Conservation (phyloP, 352 stramenopile species). For the Phytopythium kandeliae region DNA sequence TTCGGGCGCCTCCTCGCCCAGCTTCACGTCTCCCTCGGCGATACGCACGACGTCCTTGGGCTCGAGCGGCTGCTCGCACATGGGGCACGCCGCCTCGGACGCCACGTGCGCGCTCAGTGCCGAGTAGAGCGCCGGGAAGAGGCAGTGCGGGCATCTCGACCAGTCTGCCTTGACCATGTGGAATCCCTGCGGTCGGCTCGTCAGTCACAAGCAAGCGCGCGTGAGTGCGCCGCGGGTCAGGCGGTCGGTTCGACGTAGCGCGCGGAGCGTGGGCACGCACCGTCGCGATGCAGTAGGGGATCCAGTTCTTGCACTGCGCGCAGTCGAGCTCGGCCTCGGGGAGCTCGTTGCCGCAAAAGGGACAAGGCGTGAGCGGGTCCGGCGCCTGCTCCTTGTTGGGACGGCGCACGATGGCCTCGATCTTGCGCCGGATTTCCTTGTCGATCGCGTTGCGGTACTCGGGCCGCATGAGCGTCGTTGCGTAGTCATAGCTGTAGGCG, state of each 20-base stretch:
- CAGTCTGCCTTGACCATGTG: slow-evolving; percentile 94
- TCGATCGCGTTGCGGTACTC: slow-evolving; percentile 87
- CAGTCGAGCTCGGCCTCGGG: slow-evolving; percentile 88
- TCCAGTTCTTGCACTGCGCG: slow-evolving; percentile 86
- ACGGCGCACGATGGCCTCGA: slow-evolving; percentile 92
- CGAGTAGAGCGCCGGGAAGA: slow-evolving; percentile 87
- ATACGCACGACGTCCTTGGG: slow-evolving; percentile 24
- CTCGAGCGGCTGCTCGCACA: slow-evolving; percentile 62
- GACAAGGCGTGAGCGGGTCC: slow-evolving; percentile 71
- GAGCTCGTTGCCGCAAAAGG: slow-evolving; percentile 76
- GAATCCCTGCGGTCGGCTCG: slow-evolving; percentile 69
- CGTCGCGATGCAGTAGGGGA: slow-evolving; percentile 92
- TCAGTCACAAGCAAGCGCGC: neutral
- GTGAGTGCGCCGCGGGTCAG: neutral
- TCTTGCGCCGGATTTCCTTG: slow-evolving; percentile 91
- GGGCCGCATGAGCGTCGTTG: slow-evolving; percentile 86
- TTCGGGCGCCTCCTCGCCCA: slow-evolving; percentile 22
- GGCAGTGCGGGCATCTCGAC: slow-evolving; percentile 85
- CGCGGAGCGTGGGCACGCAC: slow-evolving; percentile 18
- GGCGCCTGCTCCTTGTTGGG: slow-evolving; percentile 85
- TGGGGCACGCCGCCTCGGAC: slow-evolving; percentile 60
- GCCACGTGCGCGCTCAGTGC: slow-evolving; percentile 82
- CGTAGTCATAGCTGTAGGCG: slow-evolving; percentile 90
- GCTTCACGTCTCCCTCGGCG: slow-evolving; percentile 37
- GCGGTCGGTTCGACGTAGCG: neutral